Percentiles rank a stretch among this genome's conserved stretches.
Evolutionary conservation across 108 stramenopile species (phyloP).

Genomic region (Cafeteria roenbergensis): DNA sequence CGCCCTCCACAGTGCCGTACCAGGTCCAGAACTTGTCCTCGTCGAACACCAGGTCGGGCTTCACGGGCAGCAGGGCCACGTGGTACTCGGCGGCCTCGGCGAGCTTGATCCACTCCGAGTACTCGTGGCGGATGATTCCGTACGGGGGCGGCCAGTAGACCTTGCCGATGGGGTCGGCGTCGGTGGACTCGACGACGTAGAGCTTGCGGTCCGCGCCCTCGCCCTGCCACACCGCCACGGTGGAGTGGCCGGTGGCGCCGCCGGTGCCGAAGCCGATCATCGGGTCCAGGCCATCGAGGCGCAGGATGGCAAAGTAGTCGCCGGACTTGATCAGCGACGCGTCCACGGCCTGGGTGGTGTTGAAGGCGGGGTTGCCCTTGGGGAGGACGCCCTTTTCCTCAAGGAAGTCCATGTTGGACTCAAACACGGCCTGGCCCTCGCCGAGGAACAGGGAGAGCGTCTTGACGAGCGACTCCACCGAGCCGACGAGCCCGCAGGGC

Average conservation of each 20-base stretch:
- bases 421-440: neutral
- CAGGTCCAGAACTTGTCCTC: constrained; percentile 5
- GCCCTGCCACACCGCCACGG: constrained; percentile 18
- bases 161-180: neutral
- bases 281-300: constrained; percentile 22
- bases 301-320: constrained; percentile 9
- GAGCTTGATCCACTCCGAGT: neutral
- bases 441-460: constrained; percentile 6
- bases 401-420: constrained; percentile 10
- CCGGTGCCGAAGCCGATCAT: constrained; percentile 17
- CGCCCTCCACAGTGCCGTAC: neutral
- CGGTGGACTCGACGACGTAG: constrained; percentile 18
- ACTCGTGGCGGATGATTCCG: neutral
- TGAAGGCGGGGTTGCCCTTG: neutral
- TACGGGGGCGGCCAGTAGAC: constrained; percentile 1
- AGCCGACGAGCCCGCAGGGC: constrained; percentile 5
- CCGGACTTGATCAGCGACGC: constrained; percentile 4
- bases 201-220: too few species aligned
- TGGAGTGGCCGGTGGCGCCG: constrained; percentile 17
- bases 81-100: constrained; percentile 4
- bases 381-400: neutral
- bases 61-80: constrained; percentile 1
- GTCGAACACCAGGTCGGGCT: neutral
- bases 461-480: neutral
- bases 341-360: neutral